These are phyloP conservation scores for Chytriomyces confervae DNA, from an alignment of 192 early-diverging fungal species.

Conservation along the genomic window DNA sequence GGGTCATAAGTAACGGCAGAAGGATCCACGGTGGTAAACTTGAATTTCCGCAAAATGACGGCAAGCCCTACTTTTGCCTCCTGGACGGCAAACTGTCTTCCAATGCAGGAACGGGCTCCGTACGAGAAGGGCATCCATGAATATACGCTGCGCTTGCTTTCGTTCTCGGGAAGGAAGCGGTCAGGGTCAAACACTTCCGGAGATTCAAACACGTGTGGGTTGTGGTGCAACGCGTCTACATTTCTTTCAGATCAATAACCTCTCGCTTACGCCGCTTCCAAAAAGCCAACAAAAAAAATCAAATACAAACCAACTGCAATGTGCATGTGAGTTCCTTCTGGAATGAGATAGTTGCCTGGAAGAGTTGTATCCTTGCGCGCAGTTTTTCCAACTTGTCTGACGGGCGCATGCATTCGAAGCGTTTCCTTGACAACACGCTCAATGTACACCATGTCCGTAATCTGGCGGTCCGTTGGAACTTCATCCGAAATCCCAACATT, in stretches of 20 bases:
- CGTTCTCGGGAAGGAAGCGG: slow-evolving; percentile 56
- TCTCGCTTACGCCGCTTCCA: background rate
- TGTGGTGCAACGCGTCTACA: slow-evolving; percentile 49
- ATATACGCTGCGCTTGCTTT: slow-evolving; percentile 49
- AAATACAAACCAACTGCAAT: slow-evolving; percentile 31
- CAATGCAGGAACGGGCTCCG: slow-evolving; percentile 60
- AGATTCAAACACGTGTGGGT: slow-evolving; percentile 49
- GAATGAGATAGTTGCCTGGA: slow-evolving; percentile 50
- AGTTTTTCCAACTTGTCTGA: slow-evolving; percentile 45
- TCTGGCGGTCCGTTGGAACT: slow-evolving; percentile 22
- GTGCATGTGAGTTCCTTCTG: slow-evolving; percentile 26
- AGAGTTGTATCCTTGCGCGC: slow-evolving; percentile 51
- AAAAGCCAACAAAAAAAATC: background rate
- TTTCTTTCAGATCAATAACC: background rate
- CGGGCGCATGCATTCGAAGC: slow-evolving; percentile 58
- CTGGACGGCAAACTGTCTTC: slow-evolving; percentile 64
- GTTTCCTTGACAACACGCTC: slow-evolving; percentile 64
- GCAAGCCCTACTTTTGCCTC: slow-evolving; percentile 64
- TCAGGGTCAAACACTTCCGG: slow-evolving; percentile 62
- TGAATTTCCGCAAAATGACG: slow-evolving; percentile 53
- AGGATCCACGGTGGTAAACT: slow-evolving; percentile 37
- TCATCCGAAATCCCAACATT: slow-evolving; percentile 44
- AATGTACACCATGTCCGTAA: slow-evolving; percentile 53
- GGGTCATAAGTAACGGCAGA: slow-evolving; percentile 31
- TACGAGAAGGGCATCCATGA: slow-evolving; percentile 63